Evolutionary conservation across 2,329 filamentous ascomycete species (phyloP).

Genomic region (Stagonosporopsis tanaceti): DNA sequence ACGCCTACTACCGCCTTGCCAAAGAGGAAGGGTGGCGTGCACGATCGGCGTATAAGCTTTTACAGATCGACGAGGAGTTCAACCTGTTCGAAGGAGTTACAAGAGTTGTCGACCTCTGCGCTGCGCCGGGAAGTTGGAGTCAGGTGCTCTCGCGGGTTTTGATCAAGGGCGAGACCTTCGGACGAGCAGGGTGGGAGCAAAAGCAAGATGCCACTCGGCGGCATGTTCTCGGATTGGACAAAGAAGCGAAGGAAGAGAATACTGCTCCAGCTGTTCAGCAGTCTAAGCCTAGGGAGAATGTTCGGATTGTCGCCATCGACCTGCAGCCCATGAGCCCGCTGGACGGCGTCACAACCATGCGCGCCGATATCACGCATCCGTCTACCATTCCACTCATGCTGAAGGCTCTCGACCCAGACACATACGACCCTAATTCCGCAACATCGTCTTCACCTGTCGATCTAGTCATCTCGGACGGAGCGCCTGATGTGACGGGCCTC

Average conservation of each 20-base stretch:
- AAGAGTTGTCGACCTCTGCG: conserved; percentile 93
- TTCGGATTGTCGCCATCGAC: conserved; percentile 96
- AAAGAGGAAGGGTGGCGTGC: conserved; percentile 99
- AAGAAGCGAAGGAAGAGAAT: conserved; percentile 16
- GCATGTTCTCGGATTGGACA: conserved; percentile 60
- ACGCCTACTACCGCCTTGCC: conserved; percentile 95
- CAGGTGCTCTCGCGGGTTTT: conserved; percentile 93
- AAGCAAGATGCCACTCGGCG: conserved; percentile 73
- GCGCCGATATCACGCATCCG: conserved; percentile 96
- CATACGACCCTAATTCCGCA: conserved; percentile 49
- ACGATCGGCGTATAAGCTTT: conserved; percentile 93
- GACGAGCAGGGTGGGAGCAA: conserved; percentile 85
- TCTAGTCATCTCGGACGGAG: conserved; percentile 92
- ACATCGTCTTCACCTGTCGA: conserved; percentile 80
- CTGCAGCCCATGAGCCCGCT: conserved; percentile 94
- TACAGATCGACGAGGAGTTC: conserved; percentile 96
- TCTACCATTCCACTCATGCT: conserved; percentile 91
- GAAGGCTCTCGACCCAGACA: conserved; percentile 78
- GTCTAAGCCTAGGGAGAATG: conserved; percentile 67
- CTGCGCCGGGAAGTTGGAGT: conserved; percentile 95
- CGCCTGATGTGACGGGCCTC: conserved; percentile 93
- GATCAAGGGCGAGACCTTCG: conserved; percentile 92
- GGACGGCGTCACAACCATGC: conserved; percentile 88
- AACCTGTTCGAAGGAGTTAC: conserved; percentile 90
- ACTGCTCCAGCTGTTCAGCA: conserved; percentile 28